phyloP scores from a whole-genome alignment of 2,329 filamentous ascomycete species.

The Cytospora piceicola region DNA sequence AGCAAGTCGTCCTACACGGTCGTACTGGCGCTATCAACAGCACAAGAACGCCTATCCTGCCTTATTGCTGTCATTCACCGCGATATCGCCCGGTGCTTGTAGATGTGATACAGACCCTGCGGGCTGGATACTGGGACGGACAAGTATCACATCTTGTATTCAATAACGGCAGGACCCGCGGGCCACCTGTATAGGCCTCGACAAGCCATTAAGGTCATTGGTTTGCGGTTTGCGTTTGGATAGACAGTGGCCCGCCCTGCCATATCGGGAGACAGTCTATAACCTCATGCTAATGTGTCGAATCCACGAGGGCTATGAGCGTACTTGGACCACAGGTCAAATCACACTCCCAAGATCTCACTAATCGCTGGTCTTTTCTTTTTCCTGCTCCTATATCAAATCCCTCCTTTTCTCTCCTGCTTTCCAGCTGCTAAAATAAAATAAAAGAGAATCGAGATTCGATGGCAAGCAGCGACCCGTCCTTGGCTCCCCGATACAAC shows the following conservation, averaged over 20 bases:
- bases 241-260: background rate
- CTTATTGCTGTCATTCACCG: constrained; percentile 7
- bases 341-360: background rate
- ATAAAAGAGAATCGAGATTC: background rate
- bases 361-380: background rate
- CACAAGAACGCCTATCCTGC: constrained; percentile 6
- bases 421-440: background rate
- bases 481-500: constrained; percentile 7
- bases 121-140: constrained; percentile 24
- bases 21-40: constrained; percentile 10
- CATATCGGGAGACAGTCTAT: background rate
- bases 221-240: background rate
- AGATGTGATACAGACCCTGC: constrained; percentile 21
- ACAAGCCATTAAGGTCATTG: background rate
- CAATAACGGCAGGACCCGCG: constrained; percentile 16
- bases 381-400: background rate
- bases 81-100: constrained; percentile 16
- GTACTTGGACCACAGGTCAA: background rate
- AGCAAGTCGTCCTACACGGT: background rate
- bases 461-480: constrained; percentile 22
- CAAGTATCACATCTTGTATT: constrained; percentile 13
- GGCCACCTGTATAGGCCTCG: background rate
- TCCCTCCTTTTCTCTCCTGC: background rate
- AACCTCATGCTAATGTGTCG: constrained; percentile 1
- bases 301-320: constrained; percentile 6